Evolutionary conservation across 352 stramenopile genomes (phyloP).

Genomic region (Detonula confervacea): DNA sequence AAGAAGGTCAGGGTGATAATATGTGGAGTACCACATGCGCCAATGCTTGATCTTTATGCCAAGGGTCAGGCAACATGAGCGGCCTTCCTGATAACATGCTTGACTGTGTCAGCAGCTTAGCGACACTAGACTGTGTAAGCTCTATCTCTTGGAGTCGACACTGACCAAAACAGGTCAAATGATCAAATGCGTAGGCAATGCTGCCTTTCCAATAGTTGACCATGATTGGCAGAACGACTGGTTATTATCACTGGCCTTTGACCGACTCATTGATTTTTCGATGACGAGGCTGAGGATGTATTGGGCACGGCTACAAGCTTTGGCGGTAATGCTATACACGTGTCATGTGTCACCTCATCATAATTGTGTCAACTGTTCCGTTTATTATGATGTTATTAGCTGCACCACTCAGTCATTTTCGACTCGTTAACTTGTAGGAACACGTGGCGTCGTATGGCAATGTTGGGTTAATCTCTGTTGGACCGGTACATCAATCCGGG

Average conservation of each 20-base stretch:
- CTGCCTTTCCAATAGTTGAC: constrained; percentile 51
- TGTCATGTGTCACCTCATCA: not conserved
- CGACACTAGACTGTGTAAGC: too few relatives aligned
- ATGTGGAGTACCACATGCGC: too few relatives aligned
- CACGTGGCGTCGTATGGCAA: constrained; percentile 37
- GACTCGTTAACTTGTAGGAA: constrained; percentile 54
- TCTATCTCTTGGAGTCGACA: too few relatives aligned
- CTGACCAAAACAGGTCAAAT: constrained; percentile 20
- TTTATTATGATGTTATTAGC: constrained; percentile 6
- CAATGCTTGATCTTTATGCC: too few relatives aligned
- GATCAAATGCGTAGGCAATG: constrained; percentile 50
- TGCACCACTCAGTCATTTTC: constrained; percentile 58
- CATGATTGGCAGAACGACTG: constrained; percentile 54
- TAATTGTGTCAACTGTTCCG: too few relatives aligned
- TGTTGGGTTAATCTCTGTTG: constrained; percentile 33
- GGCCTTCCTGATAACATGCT: too few relatives aligned
- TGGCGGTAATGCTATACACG: constrained; percentile 16
- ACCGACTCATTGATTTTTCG: constrained; percentile 58
- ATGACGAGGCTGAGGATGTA: constrained; percentile 53
- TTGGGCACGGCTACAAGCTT: constrained; percentile 49
- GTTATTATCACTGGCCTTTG: constrained; percentile 60
- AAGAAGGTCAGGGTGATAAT: too few relatives aligned
- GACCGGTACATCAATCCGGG: constrained; percentile 52
- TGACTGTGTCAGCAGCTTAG: too few relatives aligned
- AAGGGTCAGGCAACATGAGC: too few relatives aligned